Evolutionary conservation across 2,329 filamentous ascomycete genomes (phyloP), one percentile per base, ranked within the genome.

Genomic region (Phoma sp.): DNA sequence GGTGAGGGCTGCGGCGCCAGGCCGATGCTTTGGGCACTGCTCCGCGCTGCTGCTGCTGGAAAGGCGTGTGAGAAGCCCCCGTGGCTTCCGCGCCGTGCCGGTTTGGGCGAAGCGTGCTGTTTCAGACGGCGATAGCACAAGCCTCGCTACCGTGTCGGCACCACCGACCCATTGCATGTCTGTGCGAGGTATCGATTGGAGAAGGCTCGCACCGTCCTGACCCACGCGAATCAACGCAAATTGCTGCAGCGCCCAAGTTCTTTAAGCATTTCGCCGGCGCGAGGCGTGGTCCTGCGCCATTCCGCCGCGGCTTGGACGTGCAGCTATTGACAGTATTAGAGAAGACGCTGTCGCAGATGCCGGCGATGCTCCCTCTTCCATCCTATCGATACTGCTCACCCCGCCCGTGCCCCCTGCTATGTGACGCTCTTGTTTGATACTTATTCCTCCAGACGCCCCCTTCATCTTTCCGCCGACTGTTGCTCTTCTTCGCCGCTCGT

Each of bases 401-500:
- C 50, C 45, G 36, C 36, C 45, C 28, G 7, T 14, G 7, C n/a
- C 45, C 51, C 51, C 51, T 45, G 51, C 45, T 34, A 45, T 40
- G 28, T 38, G 51, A 49, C 58, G 56, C 46, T 47, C 51, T 42
- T 53, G 60, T 69, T 68, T 67, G 61, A 67, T 68, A 70, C 66
- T 60, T 66, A 66, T 67, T 68, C 67, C 54, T 59, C 50, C 57
- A 53, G 53, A 49, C 57, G 54, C 60, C 51, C 53, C 57, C 46
- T 53, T 53, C 54, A 55, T 63, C 53, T 57, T 52, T 36, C 55
- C 45, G 52, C 62, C 63, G 40, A 60, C 49, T 58, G 45, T 46
- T 55, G 64, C 61, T 68, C 61, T 57, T 50, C 55, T 49, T 49
- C 34, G 66, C 64, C 64, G 45, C 59, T 68, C 66, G 51, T 67